These are phyloP conservation scores for Cucumis hystrix DNA, from an alignment of 306 rosid genomes.

Conservation along the genomic window DNA sequence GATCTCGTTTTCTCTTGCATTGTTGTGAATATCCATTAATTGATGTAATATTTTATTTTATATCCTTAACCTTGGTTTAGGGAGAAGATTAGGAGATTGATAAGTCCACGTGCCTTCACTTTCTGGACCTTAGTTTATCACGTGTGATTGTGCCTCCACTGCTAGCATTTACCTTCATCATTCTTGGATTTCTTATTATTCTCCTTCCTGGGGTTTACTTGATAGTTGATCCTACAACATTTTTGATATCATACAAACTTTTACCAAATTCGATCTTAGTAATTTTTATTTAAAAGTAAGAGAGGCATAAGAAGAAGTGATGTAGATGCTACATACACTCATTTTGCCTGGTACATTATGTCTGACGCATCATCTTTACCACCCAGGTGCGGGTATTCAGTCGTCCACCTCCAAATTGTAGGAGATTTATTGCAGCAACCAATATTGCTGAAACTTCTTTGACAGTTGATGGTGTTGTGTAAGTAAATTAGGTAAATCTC, in stretches of 20 bases:
- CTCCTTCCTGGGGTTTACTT: background rate
- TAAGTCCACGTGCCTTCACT: background rate
- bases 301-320: background rate
- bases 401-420: slow-evolving; percentile 81
- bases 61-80: background rate
- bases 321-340: background rate
- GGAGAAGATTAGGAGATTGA: background rate
- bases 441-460: slow-evolving; percentile 97
- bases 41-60: background rate
- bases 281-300: background rate
- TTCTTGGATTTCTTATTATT: background rate
- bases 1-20: background rate
- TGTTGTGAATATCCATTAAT: background rate
- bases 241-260: background rate
- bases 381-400: slow-evolving; percentile 83
- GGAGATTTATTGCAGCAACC: slow-evolving; percentile 90
- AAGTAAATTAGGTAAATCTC: slow-evolving; percentile 21
- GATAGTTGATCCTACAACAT: background rate
- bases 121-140: background rate
- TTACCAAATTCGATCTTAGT: background rate
- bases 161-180: background rate
- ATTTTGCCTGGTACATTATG: slow-evolving; percentile 9
- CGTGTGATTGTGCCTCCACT: background rate
- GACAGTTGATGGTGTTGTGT: slow-evolving; percentile 99
- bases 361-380: slow-evolving; percentile 15